Percentiles rank a stretch among this genome's conserved stretches.
Conservation (phyloP, 495 filamentous ascomycete species). For the Viridothelium virens region DNA sequence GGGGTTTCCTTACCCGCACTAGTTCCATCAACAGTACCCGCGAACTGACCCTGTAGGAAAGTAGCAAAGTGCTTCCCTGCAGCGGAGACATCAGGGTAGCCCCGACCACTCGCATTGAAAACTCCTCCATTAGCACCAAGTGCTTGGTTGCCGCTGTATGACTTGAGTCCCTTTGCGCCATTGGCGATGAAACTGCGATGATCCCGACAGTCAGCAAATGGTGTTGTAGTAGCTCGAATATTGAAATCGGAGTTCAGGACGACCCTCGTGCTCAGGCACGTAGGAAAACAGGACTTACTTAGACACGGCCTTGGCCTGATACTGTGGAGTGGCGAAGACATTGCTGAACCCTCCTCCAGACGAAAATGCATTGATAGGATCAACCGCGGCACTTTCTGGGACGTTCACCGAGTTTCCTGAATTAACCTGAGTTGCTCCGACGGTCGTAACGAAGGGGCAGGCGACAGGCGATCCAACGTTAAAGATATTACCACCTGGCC, state of each 20-base stretch:
- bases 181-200: not conserved
- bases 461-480: slow-evolving; percentile 29
- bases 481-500: slow-evolving; percentile 1
- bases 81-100: slow-evolving; percentile 11
- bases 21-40: slow-evolving; percentile 18
- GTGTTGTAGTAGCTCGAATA: not conserved
- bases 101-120: slow-evolving; percentile 40
- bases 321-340: slow-evolving; percentile 5
- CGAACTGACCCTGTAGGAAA: slow-evolving; percentile 1
- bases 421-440: slow-evolving; percentile 44
- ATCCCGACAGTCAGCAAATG: not conserved
- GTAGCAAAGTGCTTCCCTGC: slow-evolving; percentile 8
- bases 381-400: slow-evolving; percentile 34
- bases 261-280: too few relatives aligned
- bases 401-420: slow-evolving; percentile 28
- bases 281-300: not conserved
- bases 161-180: not conserved
- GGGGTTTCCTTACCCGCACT: slow-evolving; percentile 6
- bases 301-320: slow-evolving; percentile 11
- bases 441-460: slow-evolving; percentile 46
- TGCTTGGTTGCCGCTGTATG: slow-evolving; percentile 34
- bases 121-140: slow-evolving; percentile 33
- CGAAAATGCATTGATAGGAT: slow-evolving; percentile 15
- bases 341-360: slow-evolving; percentile 10
- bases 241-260: not conserved